Percentiles rank a stretch among this genome's conserved stretches.
Evolutionary conservation across 306 rosid species (phyloP).

Genomic region (Trifolium repens): DNA sequence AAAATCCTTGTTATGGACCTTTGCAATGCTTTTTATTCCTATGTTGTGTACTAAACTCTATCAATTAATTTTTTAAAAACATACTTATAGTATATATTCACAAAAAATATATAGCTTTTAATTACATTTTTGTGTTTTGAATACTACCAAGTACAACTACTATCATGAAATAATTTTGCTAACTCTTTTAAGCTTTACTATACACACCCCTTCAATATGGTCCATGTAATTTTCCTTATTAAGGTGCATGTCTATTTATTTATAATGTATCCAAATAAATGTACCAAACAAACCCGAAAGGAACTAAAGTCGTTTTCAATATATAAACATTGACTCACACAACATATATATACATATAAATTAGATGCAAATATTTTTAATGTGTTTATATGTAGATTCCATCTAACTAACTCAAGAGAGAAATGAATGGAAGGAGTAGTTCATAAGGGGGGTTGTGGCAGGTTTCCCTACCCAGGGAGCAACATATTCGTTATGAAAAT

Average conservation of each 20-base stretch:
- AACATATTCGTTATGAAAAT: constrained; percentile 51
- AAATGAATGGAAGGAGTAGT: constrained; percentile 56
- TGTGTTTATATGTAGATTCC: constrained; percentile 49
- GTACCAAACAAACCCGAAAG: constrained; percentile 32
- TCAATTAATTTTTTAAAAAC: constrained; percentile 7
- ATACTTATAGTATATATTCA: no score
- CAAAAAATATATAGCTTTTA: no score
- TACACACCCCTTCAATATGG: constrained; percentile 4
- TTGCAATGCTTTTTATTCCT: constrained; percentile 33
- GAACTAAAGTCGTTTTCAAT: constrained; percentile 47
- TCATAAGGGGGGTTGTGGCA: constrained; percentile 54
- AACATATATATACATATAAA: constrained; percentile 4
- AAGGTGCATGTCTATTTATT: constrained; percentile 26
- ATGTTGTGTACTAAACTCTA: constrained; percentile 13
- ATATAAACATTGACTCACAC: constrained; percentile 29
- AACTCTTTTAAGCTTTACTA: constrained; percentile 27
- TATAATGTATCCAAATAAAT: constrained; percentile 26
- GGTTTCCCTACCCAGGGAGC: constrained; percentile 62
- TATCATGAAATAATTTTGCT: constrained; percentile 12
- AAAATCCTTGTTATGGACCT: neutral
- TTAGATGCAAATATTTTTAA: constrained; percentile 32
- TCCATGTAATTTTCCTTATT: constrained; percentile 31
- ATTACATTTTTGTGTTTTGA: constrained; percentile 4
- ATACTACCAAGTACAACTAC: constrained; percentile 28
- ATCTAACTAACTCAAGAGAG: constrained; percentile 37